Evolutionary conservation across 805 yeast species (phyloP), one percentile per base, ranked within the genome.

Genomic region (Wickerhamomyces ciferrii): DNA sequence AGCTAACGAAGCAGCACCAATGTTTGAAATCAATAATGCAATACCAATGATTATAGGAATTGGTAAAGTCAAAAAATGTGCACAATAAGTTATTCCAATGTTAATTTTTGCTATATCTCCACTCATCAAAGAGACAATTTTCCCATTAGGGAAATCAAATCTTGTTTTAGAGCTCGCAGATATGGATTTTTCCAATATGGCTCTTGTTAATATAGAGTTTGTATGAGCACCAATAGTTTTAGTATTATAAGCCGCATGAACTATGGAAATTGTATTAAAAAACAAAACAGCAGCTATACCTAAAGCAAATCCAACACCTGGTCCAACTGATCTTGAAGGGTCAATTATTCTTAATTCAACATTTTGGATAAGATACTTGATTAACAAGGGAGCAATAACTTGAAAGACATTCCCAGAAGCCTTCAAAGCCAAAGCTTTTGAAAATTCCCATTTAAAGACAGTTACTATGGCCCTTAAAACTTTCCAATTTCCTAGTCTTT

Each of bases 261-360:
- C 84, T 43, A 76, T 67, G 37, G 67, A 55, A n/a, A 79, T 42
- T 40, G 79, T 77, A 46, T 70, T 65, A 2, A 70, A 32, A 9
- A 76, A 50, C 53, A 83, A 75, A 58, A 89, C 65, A 1, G 70
- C 53, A 39, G 80, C 74, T 3, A 85, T 68, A 17, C 90, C 95
- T 44, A 88, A 62, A 3, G 91, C 84, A 55, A 79, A 84, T 7
- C 92, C 96, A 17, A 85, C 70, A 51, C 96, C 96, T 32, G n/a
- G n/a, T n/a, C n/a, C n/a, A n/a, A n/a, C n/a, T n/a, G n/a, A n/a
- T n/a, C n/a, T n/a, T n/a, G n/a, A n/a, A n/a, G n/a, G n/a, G n/a
- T n/a, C n/a, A n/a, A n/a, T n/a, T n/a, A n/a, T n/a, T n/a, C n/a
- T n/a, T n/a, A n/a, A n/a, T n/a, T n/a, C n/a, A n/a, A n/a, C n/a